Conservation (phyloP, 768 basidiomycete genomes). For the Psilocybe subaeruginosa region DNA sequence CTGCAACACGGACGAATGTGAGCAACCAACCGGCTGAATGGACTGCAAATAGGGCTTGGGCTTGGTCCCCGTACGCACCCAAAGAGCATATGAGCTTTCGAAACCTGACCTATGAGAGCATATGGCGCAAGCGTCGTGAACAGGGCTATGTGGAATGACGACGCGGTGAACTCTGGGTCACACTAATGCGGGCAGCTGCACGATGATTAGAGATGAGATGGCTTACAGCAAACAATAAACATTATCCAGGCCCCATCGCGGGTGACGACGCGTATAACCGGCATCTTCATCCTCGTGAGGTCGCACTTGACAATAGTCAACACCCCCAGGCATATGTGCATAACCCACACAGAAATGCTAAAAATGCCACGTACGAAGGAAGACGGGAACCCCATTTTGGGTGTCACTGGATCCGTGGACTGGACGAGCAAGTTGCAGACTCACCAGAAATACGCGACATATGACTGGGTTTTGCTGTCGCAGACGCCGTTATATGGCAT, state of each 20-base stretch:
- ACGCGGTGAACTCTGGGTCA: no score
- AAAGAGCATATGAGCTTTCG: constrained; percentile 11
- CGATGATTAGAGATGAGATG: background rate
- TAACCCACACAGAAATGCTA: constrained; percentile 14
- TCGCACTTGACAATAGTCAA: constrained; percentile 5
- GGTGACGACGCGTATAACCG: constrained; percentile 11
- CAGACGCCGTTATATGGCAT: background rate
- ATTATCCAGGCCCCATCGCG: constrained; percentile 14
- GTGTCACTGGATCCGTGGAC: no score
- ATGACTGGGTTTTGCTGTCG: constrained; percentile 6
- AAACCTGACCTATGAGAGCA: constrained; percentile 3
- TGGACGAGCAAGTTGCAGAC: background rate
- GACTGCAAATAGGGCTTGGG: background rate
- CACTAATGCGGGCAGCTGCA: no score
- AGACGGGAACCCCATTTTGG: no score
- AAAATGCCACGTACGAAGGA: background rate
- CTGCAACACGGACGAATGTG: background rate
- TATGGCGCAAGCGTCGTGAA: constrained; percentile 11
- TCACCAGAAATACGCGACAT: constrained; percentile 11
- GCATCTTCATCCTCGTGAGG: constrained; percentile 1
- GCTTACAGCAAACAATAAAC: constrained; percentile 11
- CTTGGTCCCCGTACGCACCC: constrained; percentile 4
- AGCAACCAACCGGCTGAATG: background rate
- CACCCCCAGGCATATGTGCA: constrained; percentile 8
- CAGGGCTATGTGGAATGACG: background rate